phyloP scores from a whole-genome alignment of 1,284 basidiomycete species.

The Apiotrichum laibachii region DNA sequence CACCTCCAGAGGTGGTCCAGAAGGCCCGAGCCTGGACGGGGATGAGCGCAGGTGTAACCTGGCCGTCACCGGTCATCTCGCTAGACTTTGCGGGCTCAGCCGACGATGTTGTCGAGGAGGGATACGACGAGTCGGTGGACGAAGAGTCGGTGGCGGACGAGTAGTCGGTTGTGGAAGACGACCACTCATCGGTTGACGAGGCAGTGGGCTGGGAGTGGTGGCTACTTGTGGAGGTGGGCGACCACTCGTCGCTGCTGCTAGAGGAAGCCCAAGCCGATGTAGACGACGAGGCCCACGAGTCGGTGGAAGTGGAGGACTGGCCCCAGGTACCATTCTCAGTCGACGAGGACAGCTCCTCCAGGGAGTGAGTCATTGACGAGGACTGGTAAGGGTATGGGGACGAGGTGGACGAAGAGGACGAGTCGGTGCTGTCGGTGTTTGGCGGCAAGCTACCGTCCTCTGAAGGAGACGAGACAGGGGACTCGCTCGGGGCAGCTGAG shows the following conservation, averaged over 20 bases:
- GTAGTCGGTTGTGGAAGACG: not conserved
- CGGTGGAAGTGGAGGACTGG: not conserved
- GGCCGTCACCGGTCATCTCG: not conserved
- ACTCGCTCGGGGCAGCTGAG: not conserved
- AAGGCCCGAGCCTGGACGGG: not conserved
- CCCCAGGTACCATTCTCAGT: too few relatives aligned
- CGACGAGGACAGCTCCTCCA: not conserved
- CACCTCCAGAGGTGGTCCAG: constrained; percentile 1
- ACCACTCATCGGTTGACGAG: too few relatives aligned
- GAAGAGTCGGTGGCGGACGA: too few relatives aligned
- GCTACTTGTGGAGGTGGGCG: too few relatives aligned
- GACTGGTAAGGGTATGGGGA: too few relatives aligned
- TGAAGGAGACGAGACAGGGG: not conserved
- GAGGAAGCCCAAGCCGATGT: too few relatives aligned
- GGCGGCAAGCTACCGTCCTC: not conserved
- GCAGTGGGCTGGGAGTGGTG: too few relatives aligned
- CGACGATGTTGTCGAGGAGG: not conserved
- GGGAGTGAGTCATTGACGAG: too few relatives aligned
- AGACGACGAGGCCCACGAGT: not conserved
- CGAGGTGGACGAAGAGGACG: too few relatives aligned
- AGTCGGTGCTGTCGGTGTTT: not conserved
- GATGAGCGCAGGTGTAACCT: not conserved
- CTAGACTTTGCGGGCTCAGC: too few relatives aligned
- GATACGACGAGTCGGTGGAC: not conserved
- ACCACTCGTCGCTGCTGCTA: too few relatives aligned